Evolutionary conservation across 2,329 filamentous ascomycete genomes (phyloP), one percentile per base, ranked within the genome.

Genomic region (Neonectria sp.): DNA sequence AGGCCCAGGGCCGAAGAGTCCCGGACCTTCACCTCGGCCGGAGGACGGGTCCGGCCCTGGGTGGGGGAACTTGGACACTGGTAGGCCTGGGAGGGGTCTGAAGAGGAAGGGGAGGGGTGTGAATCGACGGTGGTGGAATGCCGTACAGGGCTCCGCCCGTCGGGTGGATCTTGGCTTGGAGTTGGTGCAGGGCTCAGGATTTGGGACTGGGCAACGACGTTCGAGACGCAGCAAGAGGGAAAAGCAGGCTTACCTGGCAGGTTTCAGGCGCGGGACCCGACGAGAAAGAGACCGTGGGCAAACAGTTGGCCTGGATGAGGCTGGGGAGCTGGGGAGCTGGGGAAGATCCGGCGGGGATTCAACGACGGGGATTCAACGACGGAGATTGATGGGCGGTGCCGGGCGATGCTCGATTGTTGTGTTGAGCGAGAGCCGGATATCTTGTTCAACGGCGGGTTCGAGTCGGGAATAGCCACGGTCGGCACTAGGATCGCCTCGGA

Each of bases 1-100:
- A 76, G 66, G 72, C 60, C 40, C 8, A 45, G n/a, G 40, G n/a
- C 72, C 74, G 74, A 75, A 76, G 71, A 72, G 68, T 68, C 72
- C 74, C 73, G 74, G 69, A 60, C 37, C 60, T 69, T 64, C 71
- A 71, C 74, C 70, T 74, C 73, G 68, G 72, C 65, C 70, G 68
- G 63, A 70, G 67, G 55, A 68, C 67, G 66, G 56, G 63, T 57
- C 69, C 68, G 73, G 72, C 57, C 46, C 65, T 56, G 64, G 63
- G 70, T 70, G 68, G 69, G 65, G 63, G 64, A 25, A 29, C 59
- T 24, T 37, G 43, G 63, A 58, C 67, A 63, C 64, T 63, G 69
- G 67, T 61, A 35, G 67, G 67, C 61, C 49, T 55, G 52, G 45
- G 63, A 53, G 64, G 64, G 58, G 62, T 58, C 52, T 61, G 52